These are phyloP conservation scores for Echites panduratus DNA, from an alignment of 257 asterid genomes.

Conservation along the genomic window DNA sequence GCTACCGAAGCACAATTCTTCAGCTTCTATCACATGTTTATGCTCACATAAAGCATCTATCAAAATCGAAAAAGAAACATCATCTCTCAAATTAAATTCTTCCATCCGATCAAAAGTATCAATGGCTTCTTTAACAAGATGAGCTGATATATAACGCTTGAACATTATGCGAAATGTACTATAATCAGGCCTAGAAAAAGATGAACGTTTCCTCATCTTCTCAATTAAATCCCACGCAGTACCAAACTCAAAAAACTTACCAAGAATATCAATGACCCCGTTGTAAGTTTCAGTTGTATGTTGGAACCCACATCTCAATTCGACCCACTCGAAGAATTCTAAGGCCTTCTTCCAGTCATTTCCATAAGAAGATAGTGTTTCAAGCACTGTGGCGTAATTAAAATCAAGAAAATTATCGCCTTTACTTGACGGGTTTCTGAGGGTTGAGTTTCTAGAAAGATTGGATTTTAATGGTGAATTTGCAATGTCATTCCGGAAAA, in stretches of 20 bases:
- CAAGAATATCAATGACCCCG: slow-evolving; percentile 61
- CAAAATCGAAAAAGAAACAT: slow-evolving; percentile 59
- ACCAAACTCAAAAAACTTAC: slow-evolving; percentile 81
- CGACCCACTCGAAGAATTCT: slow-evolving; percentile 89
- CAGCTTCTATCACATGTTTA: slow-evolving; percentile 88
- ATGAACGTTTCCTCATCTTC: slow-evolving; percentile 36
- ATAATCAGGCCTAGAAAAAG: slow-evolving; percentile 50
- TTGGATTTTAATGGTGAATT: slow-evolving; percentile 17
- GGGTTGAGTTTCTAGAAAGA: slow-evolving; percentile 18
- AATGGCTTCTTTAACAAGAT: slow-evolving; percentile 73
- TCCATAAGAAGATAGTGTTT: slow-evolving; percentile 59
- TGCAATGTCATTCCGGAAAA: slow-evolving; percentile 14
- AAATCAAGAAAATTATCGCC: slow-evolving; percentile 20
- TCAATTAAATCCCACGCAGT: slow-evolving; percentile 54
- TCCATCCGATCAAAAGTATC: slow-evolving; percentile 52
- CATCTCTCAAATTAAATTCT: slow-evolving; percentile 64
- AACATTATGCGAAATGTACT: slow-evolving; percentile 64
- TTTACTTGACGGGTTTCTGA: neutral
- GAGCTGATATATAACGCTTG: slow-evolving; percentile 72
- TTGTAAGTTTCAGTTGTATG: slow-evolving; percentile 71
- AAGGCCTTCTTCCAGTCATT: slow-evolving; percentile 81
- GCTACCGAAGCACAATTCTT: slow-evolving; percentile 64
- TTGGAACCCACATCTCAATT: slow-evolving; percentile 41
- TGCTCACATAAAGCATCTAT: slow-evolving; percentile 84
- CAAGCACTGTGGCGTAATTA: slow-evolving; percentile 36